Conservation (phyloP, 495 filamentous ascomycete species). For the Gamarada debralockiae region DNA sequence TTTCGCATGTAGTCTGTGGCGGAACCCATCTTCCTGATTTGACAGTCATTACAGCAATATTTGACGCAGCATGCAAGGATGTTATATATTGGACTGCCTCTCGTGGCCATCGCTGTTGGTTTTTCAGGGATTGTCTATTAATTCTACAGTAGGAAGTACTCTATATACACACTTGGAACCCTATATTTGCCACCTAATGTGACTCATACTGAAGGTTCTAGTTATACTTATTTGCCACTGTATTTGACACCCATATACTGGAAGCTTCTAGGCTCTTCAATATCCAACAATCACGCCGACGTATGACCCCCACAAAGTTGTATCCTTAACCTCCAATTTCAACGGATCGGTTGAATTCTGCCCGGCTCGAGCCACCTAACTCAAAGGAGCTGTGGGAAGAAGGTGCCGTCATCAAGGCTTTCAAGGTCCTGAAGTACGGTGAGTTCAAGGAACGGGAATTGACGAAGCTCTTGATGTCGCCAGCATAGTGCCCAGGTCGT, state of each 20-base stretch:
- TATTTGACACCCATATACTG: no score
- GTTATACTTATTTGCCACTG: no score
- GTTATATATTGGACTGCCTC: slow-evolving; percentile 31
- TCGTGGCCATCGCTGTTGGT: slow-evolving; percentile 31
- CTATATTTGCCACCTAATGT: no score
- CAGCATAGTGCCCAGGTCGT: slow-evolving; percentile 26
- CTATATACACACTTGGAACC: no score
- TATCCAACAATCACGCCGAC: no score
- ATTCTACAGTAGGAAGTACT: no score
- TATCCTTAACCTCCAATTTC: no score
- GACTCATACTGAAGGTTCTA: no score
- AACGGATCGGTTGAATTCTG: slow-evolving; percentile 25
- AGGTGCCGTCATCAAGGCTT: slow-evolving; percentile 28
- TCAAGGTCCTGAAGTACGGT: slow-evolving; percentile 26
- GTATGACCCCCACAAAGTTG: no score
- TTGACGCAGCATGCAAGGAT: slow-evolving; percentile 14
- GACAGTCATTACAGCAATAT: slow-evolving; percentile 27
- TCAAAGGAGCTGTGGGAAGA: slow-evolving; percentile 28
- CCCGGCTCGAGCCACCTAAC: slow-evolving; percentile 27
- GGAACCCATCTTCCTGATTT: slow-evolving; percentile 29
- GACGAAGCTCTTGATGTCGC: slow-evolving; percentile 23
- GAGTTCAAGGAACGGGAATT: slow-evolving; percentile 29
- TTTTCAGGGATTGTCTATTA: slow-evolving; percentile 22
- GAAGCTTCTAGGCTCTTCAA: no score
- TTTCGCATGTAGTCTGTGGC: slow-evolving; percentile 20